Percentiles rank a stretch among this genome's conserved stretches.
These are phyloP conservation scores for Fermentozyma sake DNA, from an alignment of 1,139 yeast species.

Conservation along the genomic window DNA sequence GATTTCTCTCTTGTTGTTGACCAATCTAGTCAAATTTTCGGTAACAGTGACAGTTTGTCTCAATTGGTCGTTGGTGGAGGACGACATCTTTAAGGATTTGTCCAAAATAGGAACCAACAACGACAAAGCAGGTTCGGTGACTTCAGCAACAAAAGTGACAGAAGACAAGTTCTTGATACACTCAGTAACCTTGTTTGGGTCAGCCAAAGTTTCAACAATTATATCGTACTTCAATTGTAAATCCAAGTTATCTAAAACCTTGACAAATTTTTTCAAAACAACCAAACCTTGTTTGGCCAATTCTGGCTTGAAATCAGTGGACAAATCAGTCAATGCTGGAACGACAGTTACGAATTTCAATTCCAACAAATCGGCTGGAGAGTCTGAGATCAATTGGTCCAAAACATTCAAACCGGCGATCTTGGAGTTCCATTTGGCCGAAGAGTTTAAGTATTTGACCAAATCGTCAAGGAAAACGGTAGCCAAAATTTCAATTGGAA, in stretches of 20 bases:
- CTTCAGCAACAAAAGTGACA: constrained; percentile 97
- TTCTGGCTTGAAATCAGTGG: constrained; percentile 96
- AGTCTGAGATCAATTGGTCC: constrained; percentile 71
- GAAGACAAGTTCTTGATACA: constrained; percentile 88
- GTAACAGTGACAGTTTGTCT: constrained; percentile 96
- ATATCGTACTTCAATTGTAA: constrained; percentile 80
- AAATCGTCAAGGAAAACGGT: constrained; percentile 61
- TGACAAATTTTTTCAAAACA: constrained; percentile 67
- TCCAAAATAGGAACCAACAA: constrained; percentile 88
- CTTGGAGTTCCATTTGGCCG: constrained; percentile 94
- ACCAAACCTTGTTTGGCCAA: constrained; percentile 79
- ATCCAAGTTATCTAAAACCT: constrained; percentile 87
- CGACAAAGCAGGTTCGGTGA: constrained; percentile 91
- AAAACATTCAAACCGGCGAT: constrained; percentile 70
- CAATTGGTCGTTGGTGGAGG: constrained; percentile 91
- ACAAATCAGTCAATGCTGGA: constrained; percentile 81
- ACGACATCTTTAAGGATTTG: constrained; percentile 82
- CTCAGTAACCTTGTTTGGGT: constrained; percentile 83
- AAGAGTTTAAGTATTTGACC: constrained; percentile 60
- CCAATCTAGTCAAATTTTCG: constrained; percentile 92
- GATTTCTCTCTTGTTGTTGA: constrained; percentile 89
- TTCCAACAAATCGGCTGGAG: constrained; percentile 84
- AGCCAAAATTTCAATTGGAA: constrained; percentile 77
- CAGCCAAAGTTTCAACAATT: constrained; percentile 83
- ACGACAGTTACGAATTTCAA: constrained; percentile 71